These are phyloP conservation scores for Lophiostoma macrostomum DNA, from an alignment of 495 filamentous ascomycete species.

Conservation along the genomic window DNA sequence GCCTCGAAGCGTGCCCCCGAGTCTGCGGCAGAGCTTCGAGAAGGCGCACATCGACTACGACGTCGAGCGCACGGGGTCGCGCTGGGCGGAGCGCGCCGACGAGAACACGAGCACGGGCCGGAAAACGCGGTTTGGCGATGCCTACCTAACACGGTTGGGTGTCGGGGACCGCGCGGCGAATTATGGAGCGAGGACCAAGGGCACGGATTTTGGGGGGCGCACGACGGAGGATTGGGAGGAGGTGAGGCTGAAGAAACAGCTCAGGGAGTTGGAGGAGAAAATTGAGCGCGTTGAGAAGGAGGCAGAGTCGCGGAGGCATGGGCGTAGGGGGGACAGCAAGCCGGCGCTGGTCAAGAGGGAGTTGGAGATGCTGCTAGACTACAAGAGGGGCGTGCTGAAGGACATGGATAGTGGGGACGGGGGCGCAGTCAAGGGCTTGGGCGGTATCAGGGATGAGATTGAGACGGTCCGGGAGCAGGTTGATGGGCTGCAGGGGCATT, in stretches of 20 bases:
- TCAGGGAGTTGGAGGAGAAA: conserved; percentile 81
- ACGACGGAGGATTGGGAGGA: conserved; percentile 92
- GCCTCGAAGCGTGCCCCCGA: conserved; percentile 87
- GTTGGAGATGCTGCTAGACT: conserved; percentile 82
- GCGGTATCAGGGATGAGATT: conserved; percentile 52
- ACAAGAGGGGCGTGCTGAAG: conserved; percentile 64
- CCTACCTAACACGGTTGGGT: conserved; percentile 87
- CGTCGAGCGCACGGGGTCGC: conserved; percentile 64
- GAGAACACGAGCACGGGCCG: conserved; percentile 75
- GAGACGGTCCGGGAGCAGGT: conserved; percentile 46
- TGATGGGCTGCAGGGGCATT: conserved; percentile 45
- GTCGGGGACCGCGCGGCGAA: conserved; percentile 67
- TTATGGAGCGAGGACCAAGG: conserved; percentile 57
- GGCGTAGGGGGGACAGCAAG: conserved; percentile 58
- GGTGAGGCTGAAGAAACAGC: conserved; percentile 86
- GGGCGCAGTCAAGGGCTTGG: conserved; percentile 40
- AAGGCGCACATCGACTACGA: conserved; percentile 94
- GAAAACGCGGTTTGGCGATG: conserved; percentile 95
- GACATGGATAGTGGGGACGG: conserved; percentile 46
- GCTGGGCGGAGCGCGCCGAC: conserved; percentile 66
- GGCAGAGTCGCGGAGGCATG: conserved; percentile 49
- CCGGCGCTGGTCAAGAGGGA: conserved; percentile 90
- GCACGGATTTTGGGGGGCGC: conserved; percentile 74
- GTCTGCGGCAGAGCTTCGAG: conserved; percentile 86
- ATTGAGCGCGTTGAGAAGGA: conserved; percentile 70